Conservation (phyloP, 192 early-diverging fungal genomes). For the Chytriomyces confervae region DNA sequence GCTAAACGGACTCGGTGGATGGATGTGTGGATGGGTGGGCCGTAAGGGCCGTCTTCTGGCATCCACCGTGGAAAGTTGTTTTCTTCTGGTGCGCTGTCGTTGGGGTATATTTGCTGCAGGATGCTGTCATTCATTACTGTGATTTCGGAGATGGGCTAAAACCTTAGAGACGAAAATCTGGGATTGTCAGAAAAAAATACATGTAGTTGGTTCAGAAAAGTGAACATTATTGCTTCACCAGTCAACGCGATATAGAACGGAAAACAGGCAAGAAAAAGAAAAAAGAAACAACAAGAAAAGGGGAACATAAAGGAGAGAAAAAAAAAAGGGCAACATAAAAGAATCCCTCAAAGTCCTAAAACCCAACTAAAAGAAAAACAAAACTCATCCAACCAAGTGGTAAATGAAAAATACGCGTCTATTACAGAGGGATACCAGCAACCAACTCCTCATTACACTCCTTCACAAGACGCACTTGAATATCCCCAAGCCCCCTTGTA, state of each 20-base stretch:
- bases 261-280: no score
- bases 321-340: no score
- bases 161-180: no score
- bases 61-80: conserved; percentile 61
- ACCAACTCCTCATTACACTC: conserved; percentile 43
- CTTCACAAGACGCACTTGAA: conserved; percentile 61
- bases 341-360: no score
- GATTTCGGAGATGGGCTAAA: not conserved
- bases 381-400: no score
- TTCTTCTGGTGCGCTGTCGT: conserved; percentile 10
- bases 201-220: no score
- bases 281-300: no score
- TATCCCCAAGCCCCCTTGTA: conserved; percentile 67
- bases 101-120: not conserved
- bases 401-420: no score
- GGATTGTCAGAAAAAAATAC: not conserved
- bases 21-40: conserved; percentile 65
- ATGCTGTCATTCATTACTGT: not conserved
- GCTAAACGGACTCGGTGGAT: conserved; percentile 45
- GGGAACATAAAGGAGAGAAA: no score
- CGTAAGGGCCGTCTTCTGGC: conserved; percentile 58
- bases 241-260: no score
- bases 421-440: conserved; percentile 48
- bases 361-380: no score
- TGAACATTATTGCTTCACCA: no score